Conservation (phyloP, 2,329 filamentous ascomycete genomes). For the Alternaria dauci region DNA sequence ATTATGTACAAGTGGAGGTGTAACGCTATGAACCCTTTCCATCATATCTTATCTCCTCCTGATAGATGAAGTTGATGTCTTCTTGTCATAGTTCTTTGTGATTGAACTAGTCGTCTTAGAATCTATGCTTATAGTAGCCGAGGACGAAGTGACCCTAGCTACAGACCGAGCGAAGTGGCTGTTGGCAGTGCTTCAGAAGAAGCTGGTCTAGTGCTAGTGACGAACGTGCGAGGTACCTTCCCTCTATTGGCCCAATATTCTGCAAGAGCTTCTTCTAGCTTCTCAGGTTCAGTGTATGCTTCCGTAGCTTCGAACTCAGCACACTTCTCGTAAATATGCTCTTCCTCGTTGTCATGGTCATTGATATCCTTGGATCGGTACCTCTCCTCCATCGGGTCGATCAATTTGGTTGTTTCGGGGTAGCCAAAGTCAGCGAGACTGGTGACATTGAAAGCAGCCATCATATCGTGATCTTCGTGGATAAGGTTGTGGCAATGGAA, state of each 20-base stretch:
- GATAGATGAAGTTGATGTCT: constrained; percentile 4
- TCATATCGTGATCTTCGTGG: constrained; percentile 58
- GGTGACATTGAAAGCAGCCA: constrained; percentile 56
- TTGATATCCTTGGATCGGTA: constrained; percentile 37
- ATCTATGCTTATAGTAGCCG: constrained; percentile 3
- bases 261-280: constrained; percentile 39
- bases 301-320: constrained; percentile 38
- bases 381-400: constrained; percentile 45
- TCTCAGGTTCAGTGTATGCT: constrained; percentile 37
- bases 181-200: background rate
- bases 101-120: constrained; percentile 11
- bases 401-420: constrained; percentile 44
- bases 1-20: background rate
- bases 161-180: background rate
- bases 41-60: constrained; percentile 6
- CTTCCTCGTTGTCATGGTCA: constrained; percentile 29
- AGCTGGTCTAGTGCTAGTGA: constrained; percentile 16
- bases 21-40: background rate
- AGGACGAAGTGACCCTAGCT: background rate
- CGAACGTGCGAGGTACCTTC: constrained; percentile 26
- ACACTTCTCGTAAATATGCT: constrained; percentile 34
- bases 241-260: constrained; percentile 37
- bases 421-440: constrained; percentile 46
- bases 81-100: constrained; percentile 14
- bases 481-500: constrained; percentile 59